Conservation (phyloP, 1,284 basidiomycete genomes). For the Vanrija sp. region DNA sequence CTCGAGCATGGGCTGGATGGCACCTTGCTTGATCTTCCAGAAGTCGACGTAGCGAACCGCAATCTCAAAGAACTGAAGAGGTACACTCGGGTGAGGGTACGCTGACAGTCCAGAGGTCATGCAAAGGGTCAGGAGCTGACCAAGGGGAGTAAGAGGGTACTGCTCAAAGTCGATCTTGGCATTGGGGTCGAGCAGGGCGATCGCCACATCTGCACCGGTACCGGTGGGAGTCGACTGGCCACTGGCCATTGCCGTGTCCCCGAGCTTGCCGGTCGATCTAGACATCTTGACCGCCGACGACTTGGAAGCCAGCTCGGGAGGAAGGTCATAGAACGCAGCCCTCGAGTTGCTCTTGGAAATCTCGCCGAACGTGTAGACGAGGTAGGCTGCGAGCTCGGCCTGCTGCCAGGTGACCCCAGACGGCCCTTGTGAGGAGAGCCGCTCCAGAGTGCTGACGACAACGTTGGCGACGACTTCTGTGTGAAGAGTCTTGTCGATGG, state of each 20-base stretch:
- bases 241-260: slow-evolving; percentile 32
- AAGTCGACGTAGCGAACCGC: slow-evolving; percentile 90
- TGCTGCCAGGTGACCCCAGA: slow-evolving; percentile 77
- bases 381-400: slow-evolving; percentile 84
- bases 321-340: slow-evolving; percentile 48
- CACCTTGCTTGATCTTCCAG: slow-evolving; percentile 86
- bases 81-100: slow-evolving; percentile 83
- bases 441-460: slow-evolving; percentile 40
- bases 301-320: slow-evolving; percentile 42
- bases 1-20: slow-evolving; percentile 78
- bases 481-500: slow-evolving; percentile 57
- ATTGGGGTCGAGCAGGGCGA: slow-evolving; percentile 12
- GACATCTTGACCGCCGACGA: slow-evolving; percentile 23
- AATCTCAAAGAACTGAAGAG: slow-evolving; percentile 91
- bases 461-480: slow-evolving; percentile 48
- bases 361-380: slow-evolving; percentile 92
- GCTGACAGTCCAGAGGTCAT: slow-evolving; percentile 76
- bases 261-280: slow-evolving; percentile 22
- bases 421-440: slow-evolving; percentile 34
- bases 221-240: slow-evolving; percentile 37
- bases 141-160: slow-evolving; percentile 83
- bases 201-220: neutral
- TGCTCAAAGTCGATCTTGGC: slow-evolving; percentile 73
- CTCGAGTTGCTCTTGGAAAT: slow-evolving; percentile 57
- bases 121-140: slow-evolving; percentile 81